Conservation (phyloP, 768 basidiomycete species). For the Russula griseocarnosa region DNA sequence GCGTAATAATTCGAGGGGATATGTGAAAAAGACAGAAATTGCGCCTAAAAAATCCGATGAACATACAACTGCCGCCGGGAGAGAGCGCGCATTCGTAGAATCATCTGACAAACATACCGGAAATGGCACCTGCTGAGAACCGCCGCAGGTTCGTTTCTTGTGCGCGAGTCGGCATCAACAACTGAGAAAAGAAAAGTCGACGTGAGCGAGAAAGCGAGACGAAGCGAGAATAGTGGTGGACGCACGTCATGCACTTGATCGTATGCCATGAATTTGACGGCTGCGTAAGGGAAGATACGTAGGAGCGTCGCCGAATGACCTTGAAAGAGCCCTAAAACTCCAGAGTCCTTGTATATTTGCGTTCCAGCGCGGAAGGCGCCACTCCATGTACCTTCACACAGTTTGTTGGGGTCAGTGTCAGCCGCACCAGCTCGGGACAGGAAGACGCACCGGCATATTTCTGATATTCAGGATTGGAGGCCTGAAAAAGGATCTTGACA, state of each 20-base stretch:
- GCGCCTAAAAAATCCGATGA: slow-evolving; percentile 47
- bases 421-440: neutral
- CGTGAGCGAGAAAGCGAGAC: neutral
- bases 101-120: slow-evolving; percentile 51
- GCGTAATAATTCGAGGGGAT: slow-evolving; percentile 91
- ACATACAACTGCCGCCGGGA: neutral
- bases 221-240: slow-evolving; percentile 11
- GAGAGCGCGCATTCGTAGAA: neutral
- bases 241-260: slow-evolving; percentile 78
- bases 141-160: slow-evolving; percentile 74
- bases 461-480: slow-evolving; percentile 90
- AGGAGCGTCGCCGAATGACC: slow-evolving; percentile 94
- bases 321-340: slow-evolving; percentile 81
- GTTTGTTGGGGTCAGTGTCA: slow-evolving; percentile 33
- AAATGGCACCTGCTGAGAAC: slow-evolving; percentile 82
- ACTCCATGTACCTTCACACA: slow-evolving; percentile 78
- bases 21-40: slow-evolving; percentile 85
- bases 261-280: slow-evolving; percentile 95
- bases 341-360: slow-evolving; percentile 64
- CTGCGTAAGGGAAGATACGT: slow-evolving; percentile 95
- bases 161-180: slow-evolving; percentile 79
- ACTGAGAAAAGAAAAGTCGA: slow-evolving; percentile 40
- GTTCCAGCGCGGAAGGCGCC: slow-evolving; percentile 76
- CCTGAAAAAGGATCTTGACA: slow-evolving; percentile 98
- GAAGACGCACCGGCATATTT: slow-evolving; percentile 74